These are phyloP conservation scores for Penicillium sp. DNA, from an alignment of 2,329 filamentous ascomycete genomes.

Conservation along the genomic window DNA sequence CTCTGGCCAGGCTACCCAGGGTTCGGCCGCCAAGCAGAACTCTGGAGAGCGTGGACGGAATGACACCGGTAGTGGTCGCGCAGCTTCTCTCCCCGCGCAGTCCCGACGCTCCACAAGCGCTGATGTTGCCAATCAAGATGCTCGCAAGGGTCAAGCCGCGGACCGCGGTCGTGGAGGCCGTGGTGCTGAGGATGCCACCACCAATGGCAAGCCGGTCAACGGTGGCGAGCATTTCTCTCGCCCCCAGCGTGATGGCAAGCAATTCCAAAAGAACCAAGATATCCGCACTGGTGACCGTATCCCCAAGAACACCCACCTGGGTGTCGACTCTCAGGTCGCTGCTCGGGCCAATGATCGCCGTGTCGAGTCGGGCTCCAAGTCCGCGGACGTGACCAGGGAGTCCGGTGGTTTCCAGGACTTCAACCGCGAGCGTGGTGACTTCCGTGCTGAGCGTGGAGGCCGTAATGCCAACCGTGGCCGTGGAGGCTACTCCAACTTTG, in stretches of 20 bases:
- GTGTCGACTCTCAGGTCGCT: slow-evolving; percentile 37
- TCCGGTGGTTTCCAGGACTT: slow-evolving; percentile 36
- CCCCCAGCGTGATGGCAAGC: slow-evolving; percentile 37
- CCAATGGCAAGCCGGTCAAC: slow-evolving; percentile 32
- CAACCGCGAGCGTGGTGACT: slow-evolving; percentile 37
- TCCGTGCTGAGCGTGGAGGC: slow-evolving; percentile 38
- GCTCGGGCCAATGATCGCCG: slow-evolving; percentile 39
- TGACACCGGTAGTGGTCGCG: slow-evolving; percentile 38
- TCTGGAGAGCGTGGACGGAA: slow-evolving; percentile 38
- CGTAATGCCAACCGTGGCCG: slow-evolving; percentile 44
- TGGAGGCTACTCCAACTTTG: slow-evolving; percentile 39
- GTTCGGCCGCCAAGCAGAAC: slow-evolving; percentile 32
- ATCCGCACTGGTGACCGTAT: slow-evolving; percentile 28
- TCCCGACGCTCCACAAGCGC: slow-evolving; percentile 38
- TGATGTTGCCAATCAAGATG: slow-evolving; percentile 33
- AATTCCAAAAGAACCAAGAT: slow-evolving; percentile 37
- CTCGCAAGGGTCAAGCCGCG: slow-evolving; percentile 35
- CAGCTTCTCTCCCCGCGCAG: slow-evolving; percentile 43
- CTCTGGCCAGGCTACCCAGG: slow-evolving; percentile 30
- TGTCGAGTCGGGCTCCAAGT: slow-evolving; percentile 41
- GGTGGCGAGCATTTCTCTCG: slow-evolving; percentile 33
- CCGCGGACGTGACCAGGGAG: slow-evolving; percentile 37
- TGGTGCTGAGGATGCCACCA: slow-evolving; percentile 31
- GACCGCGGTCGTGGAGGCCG: slow-evolving; percentile 37
- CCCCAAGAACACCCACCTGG: slow-evolving; percentile 30